Base-by-base conservation (phyloP, 2,329 filamentous ascomycete species). In the Penicillium sp. region DNA sequence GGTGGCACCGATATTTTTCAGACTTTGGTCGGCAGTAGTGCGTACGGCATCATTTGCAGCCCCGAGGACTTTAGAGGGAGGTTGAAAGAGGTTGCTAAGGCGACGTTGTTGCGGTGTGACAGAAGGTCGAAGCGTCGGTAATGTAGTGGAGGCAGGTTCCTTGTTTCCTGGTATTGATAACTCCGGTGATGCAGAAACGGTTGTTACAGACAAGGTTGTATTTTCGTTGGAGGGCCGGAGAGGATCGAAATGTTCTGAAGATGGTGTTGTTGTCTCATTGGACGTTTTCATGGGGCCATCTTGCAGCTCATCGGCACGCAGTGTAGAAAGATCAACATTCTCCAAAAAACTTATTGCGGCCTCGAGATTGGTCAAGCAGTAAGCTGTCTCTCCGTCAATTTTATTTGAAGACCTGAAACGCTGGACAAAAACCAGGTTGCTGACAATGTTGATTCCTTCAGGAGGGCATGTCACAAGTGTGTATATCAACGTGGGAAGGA, bases 401-500 rank as follows among this genome's bases (percentile, higher is more conserved):
- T 93, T 96, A 60, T 80, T 86, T 48, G 90, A 84, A 70, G 90
- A 90, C 52, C 94, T 85, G 70, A 99, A 99, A 58, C 89, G 81
- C 69, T 97, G 92, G 61, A 97, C 91, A 70, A 97, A 99, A 63
- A 89, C 85, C n/a, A 95, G 79, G 70, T 99, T 95, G 77, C 93
- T 97, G 67, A 96, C 91, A 51, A 92, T 88, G 70, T 92, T 90
- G 44, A 97, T 86, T 32, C 87, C 84, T 71, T 94, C 89, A 0
- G 92, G 89, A 0, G 91, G 88, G 41, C 92, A 87, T 2, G 91
- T 97, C 69, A 99, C 95, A 56, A 99, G 82, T 0, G 91, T 90
- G 76, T 96, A 99, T 58, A 99, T 99, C 59, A 99, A 81, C 72
- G 96, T 96, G 0, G 94, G 94, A 71, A 99, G 86, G 51, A 99